Evolutionary conservation across 441 rosid species (phyloP).

Genomic region (Gossypium aridum): DNA sequence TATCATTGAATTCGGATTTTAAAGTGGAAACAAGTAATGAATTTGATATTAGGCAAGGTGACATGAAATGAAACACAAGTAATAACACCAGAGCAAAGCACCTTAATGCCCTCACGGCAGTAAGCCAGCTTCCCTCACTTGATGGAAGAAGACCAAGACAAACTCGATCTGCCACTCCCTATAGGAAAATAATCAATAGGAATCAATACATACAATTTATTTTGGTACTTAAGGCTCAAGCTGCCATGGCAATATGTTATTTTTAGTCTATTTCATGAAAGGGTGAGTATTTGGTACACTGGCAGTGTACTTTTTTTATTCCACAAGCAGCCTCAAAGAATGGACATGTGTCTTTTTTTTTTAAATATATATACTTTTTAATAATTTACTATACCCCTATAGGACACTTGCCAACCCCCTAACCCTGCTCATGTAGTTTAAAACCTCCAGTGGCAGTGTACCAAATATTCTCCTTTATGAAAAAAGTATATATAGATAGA

Average conservation of each 20-base stretch:
- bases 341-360: too few relatives aligned
- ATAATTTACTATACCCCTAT: too few relatives aligned
- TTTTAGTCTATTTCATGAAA: slow-evolving; percentile 6
- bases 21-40: neutral
- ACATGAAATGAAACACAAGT: neutral
- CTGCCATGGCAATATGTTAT: slow-evolving; percentile 2
- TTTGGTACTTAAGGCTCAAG: neutral
- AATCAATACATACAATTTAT: slow-evolving; percentile 5
- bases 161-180: slow-evolving; percentile 93
- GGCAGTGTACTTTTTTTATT: too few relatives aligned
- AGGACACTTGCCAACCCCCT: too few relatives aligned
- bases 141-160: slow-evolving; percentile 89
- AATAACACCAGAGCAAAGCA: slow-evolving; percentile 16
- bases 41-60: neutral
- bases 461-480: neutral
- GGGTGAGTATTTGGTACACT: too few relatives aligned
- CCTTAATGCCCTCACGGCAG: slow-evolving; percentile 84
- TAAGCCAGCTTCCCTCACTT: slow-evolving; percentile 85
- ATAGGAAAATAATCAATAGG: slow-evolving; percentile 15
- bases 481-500: neutral
- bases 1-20: neutral
- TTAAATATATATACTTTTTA: too few relatives aligned
- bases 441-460: too few relatives aligned
- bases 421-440: too few relatives aligned
- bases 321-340: too few relatives aligned